These are phyloP conservation scores for Hexamita inflata DNA, from an alignment of 208 protist genomes.

Conservation along the genomic window DNA sequence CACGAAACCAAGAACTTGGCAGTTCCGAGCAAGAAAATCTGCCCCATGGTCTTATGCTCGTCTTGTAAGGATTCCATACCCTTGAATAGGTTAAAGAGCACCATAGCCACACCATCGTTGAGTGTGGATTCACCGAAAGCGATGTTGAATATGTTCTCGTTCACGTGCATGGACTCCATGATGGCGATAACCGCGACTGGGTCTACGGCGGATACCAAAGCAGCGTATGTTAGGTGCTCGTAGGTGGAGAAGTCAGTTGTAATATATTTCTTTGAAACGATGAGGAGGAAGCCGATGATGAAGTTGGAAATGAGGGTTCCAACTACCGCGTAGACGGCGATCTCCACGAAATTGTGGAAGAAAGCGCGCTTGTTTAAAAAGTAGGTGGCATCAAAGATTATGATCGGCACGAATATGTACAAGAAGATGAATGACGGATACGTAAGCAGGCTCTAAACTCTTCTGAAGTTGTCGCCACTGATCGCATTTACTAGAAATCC, in stretches of 20 bases:
- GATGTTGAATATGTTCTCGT: background rate
- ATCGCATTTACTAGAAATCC: too few relatives aligned
- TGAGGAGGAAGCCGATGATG: background rate
- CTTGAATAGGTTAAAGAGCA: background rate
- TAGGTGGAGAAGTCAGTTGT: background rate
- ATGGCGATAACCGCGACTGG: constrained; percentile 3
- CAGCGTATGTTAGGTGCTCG: background rate
- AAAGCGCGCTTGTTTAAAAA: constrained; percentile 4
- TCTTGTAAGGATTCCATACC: background rate
- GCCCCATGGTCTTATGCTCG: background rate
- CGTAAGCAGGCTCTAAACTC: too few relatives aligned
- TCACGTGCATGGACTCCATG: background rate
- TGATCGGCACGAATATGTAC: background rate
- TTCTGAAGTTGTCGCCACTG: too few relatives aligned
- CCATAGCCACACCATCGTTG: constrained; percentile 5
- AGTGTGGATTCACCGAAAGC: background rate
- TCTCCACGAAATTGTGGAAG: background rate
- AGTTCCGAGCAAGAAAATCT: background rate
- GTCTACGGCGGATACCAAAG: constrained; percentile 2
- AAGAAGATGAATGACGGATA: background rate
- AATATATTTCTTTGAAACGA: background rate
- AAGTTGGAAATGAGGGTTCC: background rate
- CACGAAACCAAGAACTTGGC: background rate
- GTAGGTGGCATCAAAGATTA: background rate
- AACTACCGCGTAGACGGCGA: background rate